Evolutionary conservation across 2,329 filamentous ascomycete species (phyloP).

Genomic region (Bisporella sp.): DNA sequence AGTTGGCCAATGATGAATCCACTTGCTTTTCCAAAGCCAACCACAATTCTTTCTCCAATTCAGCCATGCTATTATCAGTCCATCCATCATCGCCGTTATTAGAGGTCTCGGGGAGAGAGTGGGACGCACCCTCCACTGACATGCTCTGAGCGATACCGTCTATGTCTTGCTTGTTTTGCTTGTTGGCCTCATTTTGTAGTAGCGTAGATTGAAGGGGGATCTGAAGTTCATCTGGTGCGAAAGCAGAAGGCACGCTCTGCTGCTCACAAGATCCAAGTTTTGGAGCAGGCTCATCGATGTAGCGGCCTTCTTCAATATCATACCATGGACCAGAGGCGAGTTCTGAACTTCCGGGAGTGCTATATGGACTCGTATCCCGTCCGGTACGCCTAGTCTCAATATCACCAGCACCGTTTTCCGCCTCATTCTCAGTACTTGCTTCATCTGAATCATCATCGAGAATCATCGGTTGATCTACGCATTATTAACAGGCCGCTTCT

Average conservation of each 20-base stretch:
- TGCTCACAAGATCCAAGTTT: conserved; percentile 7
- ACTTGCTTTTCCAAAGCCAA: background rate
- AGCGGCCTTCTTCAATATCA: conserved; percentile 6
- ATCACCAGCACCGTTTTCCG: background rate
- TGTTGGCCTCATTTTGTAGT: conserved; percentile 3
- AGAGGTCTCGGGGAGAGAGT: conserved; percentile 1
- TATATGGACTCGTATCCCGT: background rate
- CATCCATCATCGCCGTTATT: conserved; percentile 1
- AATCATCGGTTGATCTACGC: background rate
- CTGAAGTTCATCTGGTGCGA: background rate
- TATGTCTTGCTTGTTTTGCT: conserved; percentile 2
- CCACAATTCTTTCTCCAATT: background rate
- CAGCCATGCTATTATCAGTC: conserved; percentile 4
- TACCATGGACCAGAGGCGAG: conserved; percentile 5
- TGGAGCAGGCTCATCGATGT: conserved; percentile 4
- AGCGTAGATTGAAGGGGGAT: background rate
- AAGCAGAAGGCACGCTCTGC: conserved; percentile 6
- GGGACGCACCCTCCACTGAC: conserved; percentile 1
- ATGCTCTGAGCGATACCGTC: conserved; percentile 1
- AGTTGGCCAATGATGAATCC: background rate
- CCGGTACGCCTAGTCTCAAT: background rate
- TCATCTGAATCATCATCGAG: background rate
- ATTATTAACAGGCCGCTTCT: background rate
- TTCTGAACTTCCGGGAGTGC: background rate
- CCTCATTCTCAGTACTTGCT: background rate